phyloP scores from a whole-genome alignment of 352 stramenopile genomes.

The Globisporangium barbulae region DNA sequence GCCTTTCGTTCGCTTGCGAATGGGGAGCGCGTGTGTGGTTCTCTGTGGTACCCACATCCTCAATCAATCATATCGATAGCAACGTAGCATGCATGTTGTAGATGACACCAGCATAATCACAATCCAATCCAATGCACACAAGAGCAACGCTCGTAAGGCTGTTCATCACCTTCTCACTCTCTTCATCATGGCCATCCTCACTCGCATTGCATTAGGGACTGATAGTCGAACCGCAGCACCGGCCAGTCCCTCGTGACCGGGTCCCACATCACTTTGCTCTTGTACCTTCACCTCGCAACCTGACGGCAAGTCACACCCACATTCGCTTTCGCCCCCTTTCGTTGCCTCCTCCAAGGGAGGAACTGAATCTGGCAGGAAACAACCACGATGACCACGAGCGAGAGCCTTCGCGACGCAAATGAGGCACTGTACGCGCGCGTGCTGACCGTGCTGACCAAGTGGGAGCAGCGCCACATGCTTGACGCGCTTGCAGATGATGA shows the following conservation, averaged over 20 bases:
- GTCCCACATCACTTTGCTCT: constrained; percentile 5
- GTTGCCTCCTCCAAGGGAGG: not conserved
- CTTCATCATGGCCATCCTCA: not conserved
- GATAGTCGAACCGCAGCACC: too few species aligned
- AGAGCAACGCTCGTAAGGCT: not conserved
- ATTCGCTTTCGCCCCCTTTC: not conserved
- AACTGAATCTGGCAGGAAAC: too few species aligned
- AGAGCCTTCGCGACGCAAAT: not conserved
- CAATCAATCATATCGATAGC: not conserved
- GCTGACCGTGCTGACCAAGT: constrained; percentile 28
- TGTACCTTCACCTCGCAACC: not conserved
- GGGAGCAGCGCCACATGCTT: constrained; percentile 46
- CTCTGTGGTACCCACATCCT: constrained; percentile 38
- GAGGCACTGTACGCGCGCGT: constrained; percentile 17
- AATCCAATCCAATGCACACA: not conserved
- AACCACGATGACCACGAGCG: not conserved
- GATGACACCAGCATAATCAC: not conserved
- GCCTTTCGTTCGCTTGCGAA: constrained; percentile 12
- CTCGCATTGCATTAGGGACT: not conserved
- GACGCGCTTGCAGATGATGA: constrained; percentile 15
- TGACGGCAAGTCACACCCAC: constrained; percentile 7
- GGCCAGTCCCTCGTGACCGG: not conserved
- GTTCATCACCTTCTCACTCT: not conserved
- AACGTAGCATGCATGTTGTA: not conserved
- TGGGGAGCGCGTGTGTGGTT: constrained; percentile 16